phyloP scores from a whole-genome alignment of 345 rosid genomes.

The Cardamine chenopodiifolia region DNA sequence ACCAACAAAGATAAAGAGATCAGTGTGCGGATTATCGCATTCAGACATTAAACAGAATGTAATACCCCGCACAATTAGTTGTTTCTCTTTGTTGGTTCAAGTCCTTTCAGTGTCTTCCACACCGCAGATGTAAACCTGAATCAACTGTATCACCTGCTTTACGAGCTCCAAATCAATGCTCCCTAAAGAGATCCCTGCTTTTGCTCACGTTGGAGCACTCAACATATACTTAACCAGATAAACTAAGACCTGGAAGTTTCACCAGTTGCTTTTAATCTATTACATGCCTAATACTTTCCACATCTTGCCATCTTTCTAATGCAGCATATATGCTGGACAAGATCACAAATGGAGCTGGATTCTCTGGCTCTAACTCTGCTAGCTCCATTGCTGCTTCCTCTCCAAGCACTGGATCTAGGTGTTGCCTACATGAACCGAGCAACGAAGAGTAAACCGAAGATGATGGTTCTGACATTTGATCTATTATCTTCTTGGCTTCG shows the following conservation, averaged over 20 bases:
- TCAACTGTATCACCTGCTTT: background rate
- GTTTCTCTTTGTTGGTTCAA: conserved; percentile 12
- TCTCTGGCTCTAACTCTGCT: conserved; percentile 56
- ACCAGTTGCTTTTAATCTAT: conserved; percentile 51
- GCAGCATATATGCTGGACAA: conserved; percentile 63
- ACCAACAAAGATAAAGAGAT: conserved; percentile 18
- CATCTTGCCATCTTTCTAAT: conserved; percentile 60
- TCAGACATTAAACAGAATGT: conserved; percentile 20
- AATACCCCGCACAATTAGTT: conserved; percentile 11
- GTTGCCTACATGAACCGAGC: conserved; percentile 61
- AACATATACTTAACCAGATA: conserved; percentile 39
- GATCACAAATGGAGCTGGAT: conserved; percentile 58
- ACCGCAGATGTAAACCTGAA: background rate
- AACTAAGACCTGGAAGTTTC: conserved; percentile 56
- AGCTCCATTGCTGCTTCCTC: conserved; percentile 56
- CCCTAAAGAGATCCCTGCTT: background rate
- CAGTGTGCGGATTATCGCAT: conserved; percentile 11
- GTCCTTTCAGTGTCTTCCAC: conserved; percentile 24
- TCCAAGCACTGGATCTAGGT: conserved; percentile 54
- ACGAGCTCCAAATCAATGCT: background rate
- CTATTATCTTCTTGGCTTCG: conserved; percentile 55
- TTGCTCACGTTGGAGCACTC: background rate
- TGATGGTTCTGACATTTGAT: conserved; percentile 51
- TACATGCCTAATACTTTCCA: conserved; percentile 53
- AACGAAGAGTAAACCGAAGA: conserved; percentile 56